Conservation (phyloP, 2,329 filamentous ascomycete genomes). For the Simplicillium sp. region DNA sequence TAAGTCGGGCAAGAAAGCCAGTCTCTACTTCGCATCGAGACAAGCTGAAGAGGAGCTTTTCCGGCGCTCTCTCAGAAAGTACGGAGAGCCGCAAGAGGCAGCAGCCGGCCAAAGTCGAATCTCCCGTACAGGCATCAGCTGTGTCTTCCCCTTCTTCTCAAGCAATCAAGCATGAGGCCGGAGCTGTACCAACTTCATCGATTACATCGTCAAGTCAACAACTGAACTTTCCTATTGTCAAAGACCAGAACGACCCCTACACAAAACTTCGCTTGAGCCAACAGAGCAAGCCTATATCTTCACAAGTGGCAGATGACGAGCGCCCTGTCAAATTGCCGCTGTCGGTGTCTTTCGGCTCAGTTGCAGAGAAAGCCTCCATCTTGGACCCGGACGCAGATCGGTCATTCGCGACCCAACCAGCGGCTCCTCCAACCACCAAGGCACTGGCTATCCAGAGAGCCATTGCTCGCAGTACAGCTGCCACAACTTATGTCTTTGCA, state of each 20-base stretch:
- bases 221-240: conserved; percentile 65
- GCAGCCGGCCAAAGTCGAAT: neutral
- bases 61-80: conserved; percentile 2
- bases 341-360: neutral
- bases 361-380: conserved; percentile 6
- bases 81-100: conserved; percentile 2
- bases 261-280: conserved; percentile 61
- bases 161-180: too few relatives aligned
- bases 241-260: conserved; percentile 59
- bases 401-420: too few relatives aligned
- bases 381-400: neutral
- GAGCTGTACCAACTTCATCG: too few relatives aligned
- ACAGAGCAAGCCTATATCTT: conserved; percentile 31
- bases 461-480: neutral
- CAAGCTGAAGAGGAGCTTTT: conserved; percentile 7
- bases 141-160: too few relatives aligned
- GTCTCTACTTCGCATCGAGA: conserved; percentile 1
- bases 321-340: conserved; percentile 3
- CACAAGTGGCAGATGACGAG: conserved; percentile 36
- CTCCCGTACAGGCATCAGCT: too few relatives aligned
- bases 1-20: conserved; percentile 12
- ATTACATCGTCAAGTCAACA: conserved; percentile 25
- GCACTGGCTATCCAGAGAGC: neutral
- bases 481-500: conserved; percentile 9
- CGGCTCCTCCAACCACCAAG: neutral